Base-by-base conservation (phyloP, 2,329 filamentous ascomycete genomes). In the Colletotrichum sp. region DNA sequence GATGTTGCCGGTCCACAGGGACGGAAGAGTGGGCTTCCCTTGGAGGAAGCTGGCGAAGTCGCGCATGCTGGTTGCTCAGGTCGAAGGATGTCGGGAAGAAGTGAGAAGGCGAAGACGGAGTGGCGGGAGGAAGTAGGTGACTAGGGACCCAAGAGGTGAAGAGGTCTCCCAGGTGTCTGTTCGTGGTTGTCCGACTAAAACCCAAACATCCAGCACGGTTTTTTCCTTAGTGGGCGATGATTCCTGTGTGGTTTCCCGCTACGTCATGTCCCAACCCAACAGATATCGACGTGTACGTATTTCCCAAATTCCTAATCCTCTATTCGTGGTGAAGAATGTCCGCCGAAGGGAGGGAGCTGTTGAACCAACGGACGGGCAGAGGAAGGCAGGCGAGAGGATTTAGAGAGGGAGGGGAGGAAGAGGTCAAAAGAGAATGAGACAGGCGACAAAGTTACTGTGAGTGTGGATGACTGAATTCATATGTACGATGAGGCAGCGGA, bases 1-100 rank as follows among this genome's bases (percentile, higher is more conserved):
- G 63, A 87, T 78, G 61, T 85, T 84, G 62, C 85, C 84, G 36
- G 84, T 84, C 80, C 84, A 84, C 14, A 85, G 80, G 43, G 84
- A 82, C 64, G 85, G 84, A 24, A 78, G 73, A 30, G 85, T 82
- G 66, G 85, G 83, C 81, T 87, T 87, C 77, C 83, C 82, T 76
- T 84, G 81, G 13, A 83, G 76, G 63, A 85, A 79, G 52, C 81
- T 82, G 71, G 83, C 74, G 61, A 85, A 79, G 78, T 86, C 84
- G 78, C 84, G 84, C 85, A 86, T 86, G 16, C 26, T 62, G 66
- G 24, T 36, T 43, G 63, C 34, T 21, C 56, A 12, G 34, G 62
- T 32, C 16, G 65, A 34, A 28, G 21, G 30, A 38, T 55, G 52
- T 14, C 59, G 69, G 56, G 52, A n/a, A 24, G 36, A 74, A 55